Base-by-base conservation (phyloP, 805 yeast genomes). In the Candida montana region DNA sequence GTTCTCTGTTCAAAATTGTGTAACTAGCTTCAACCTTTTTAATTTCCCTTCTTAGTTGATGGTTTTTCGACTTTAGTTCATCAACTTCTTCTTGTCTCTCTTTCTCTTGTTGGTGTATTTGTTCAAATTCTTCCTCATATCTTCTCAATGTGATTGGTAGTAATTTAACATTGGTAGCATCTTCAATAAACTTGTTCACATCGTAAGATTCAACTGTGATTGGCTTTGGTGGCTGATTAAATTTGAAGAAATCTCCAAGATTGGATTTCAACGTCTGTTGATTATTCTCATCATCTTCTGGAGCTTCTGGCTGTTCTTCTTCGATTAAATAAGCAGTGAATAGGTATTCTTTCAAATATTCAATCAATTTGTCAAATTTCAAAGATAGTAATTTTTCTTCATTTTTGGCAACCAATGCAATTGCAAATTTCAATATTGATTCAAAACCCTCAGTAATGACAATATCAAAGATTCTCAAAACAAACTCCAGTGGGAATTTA, bases 381-480 rank as follows among this genome's bases (percentile, higher is more conserved):
- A 89, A 69, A 2, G 67, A 57, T 30, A 87, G 50, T 17, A 93
- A 64, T 33, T 67, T 71, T 2, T 66, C 65, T 40, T 83, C 77
- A 57, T 87, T 88, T 52, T 78, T 76, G 24, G 75, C 59, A 81
- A 93, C 79, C 48, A 93, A 68, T 35, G 87, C 88, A 10, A 89
- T 71, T 0, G 95, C 90, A 63, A 93, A 83, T 56, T 88, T 81
- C 52, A 93, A 68, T 35, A 91, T 69, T 3, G 95, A 79, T 64
- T 90, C 98, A 33, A 83, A 68, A 31, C 99, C 99, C 65, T 93
- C 96, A 7, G 95, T 82, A 39, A 93, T 79, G 7, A 93, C 79
- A 46, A 87, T 75, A 64, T 93, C 99, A 61, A 77, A 87, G 31
- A 93, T 86, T 47, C 97, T 72, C 49, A 88, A 65, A 19, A 93